Conservation (phyloP, 2,329 filamentous ascomycete species). For the Colletotrichum agaves region DNA sequence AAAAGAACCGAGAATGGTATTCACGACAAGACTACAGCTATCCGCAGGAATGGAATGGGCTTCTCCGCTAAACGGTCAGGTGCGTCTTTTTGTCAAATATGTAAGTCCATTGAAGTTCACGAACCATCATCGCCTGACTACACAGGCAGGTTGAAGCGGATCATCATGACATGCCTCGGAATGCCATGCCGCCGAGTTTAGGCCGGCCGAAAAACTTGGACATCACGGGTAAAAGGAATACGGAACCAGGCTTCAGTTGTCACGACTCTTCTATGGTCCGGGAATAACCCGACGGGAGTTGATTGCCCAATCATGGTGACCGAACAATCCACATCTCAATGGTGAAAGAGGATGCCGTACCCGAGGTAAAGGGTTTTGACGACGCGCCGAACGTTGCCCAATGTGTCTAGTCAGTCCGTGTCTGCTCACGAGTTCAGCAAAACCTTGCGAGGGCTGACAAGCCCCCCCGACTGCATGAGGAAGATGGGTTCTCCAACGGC, state of each 20-base stretch:
- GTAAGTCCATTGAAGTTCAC: too few relatives aligned
- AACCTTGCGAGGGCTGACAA: slow-evolving; percentile 2
- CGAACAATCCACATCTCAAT: not conserved
- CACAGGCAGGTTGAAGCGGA: slow-evolving; percentile 1
- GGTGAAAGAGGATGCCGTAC: not conserved
- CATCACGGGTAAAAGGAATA: not conserved
- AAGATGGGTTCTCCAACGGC: not conserved
- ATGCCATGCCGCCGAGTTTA: slow-evolving; percentile 8
- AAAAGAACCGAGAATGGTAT: too few relatives aligned
- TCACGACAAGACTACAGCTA: too few relatives aligned
- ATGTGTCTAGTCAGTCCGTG: not conserved
- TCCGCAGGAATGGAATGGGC: too few relatives aligned
- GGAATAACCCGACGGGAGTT: not conserved
- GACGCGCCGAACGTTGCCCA: not conserved
- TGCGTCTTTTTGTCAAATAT: too few relatives aligned
- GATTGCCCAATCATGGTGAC: not conserved
- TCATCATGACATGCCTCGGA: not conserved
- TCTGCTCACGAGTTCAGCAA: not conserved
- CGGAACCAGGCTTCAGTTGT: not conserved
- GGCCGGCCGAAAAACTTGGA: not conserved
- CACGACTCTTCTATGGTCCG: not conserved
- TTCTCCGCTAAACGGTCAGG: too few relatives aligned
- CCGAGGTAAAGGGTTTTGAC: not conserved
- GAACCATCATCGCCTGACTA: not conserved
- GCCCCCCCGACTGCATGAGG: not conserved